Percentiles rank a stretch among this genome's conserved stretches.
Conservation (phyloP, 768 basidiomycete genomes). For the Cyathus striatus region DNA sequence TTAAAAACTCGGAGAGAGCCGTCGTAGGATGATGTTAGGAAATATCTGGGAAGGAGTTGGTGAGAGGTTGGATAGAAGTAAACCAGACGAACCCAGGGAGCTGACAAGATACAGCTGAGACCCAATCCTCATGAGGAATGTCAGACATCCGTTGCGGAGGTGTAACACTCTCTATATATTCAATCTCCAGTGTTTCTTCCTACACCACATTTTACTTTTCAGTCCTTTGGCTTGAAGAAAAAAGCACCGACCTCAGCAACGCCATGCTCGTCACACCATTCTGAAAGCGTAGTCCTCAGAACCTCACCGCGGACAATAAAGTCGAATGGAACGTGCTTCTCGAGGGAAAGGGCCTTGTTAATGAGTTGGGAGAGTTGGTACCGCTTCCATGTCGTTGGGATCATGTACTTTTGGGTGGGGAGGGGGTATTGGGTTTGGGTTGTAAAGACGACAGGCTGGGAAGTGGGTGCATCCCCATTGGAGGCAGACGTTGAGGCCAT, state of each 20-base stretch:
- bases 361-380: constrained; percentile 96
- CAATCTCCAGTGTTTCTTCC: constrained; percentile 90
- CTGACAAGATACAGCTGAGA: constrained; percentile 70
- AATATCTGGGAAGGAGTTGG: constrained; percentile 51
- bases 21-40: constrained; percentile 81
- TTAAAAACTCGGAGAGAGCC: constrained; percentile 71
- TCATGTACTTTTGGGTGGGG: constrained; percentile 87
- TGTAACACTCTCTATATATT: constrained; percentile 86
- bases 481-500: constrained; percentile 8
- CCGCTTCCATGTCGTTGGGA: constrained; percentile 86
- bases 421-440: constrained; percentile 71
- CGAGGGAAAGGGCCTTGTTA: constrained; percentile 82
- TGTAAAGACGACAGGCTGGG: constrained; percentile 65
- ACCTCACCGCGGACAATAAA: constrained; percentile 86
- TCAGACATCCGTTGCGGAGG: constrained; percentile 80
- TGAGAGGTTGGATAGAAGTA: constrained; percentile 3
- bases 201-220: constrained; percentile 18
- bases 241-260: constrained; percentile 56
- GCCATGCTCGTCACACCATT: constrained; percentile 69
- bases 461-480: too few relatives aligned
- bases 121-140: constrained; percentile 91
- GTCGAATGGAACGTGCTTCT: constrained; percentile 84
- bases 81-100: constrained; percentile 39
- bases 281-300: constrained; percentile 61
- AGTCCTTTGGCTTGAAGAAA: not conserved